These are phyloP conservation scores for Stellera chamaejasme DNA, from an alignment of 345 rosid genomes.

Conservation along the genomic window DNA sequence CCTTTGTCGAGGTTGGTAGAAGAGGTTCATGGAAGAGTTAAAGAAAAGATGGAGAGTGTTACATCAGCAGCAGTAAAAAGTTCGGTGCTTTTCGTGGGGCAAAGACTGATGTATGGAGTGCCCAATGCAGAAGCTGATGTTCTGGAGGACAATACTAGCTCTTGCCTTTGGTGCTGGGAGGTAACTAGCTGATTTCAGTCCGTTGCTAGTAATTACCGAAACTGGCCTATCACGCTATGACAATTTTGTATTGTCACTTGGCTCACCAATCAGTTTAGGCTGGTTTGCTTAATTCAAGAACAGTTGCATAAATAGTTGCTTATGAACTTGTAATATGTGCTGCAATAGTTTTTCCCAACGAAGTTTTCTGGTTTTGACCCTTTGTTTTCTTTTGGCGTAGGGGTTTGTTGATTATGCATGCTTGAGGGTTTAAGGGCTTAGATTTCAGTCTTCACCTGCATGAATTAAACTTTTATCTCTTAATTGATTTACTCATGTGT, in stretches of 20 bases:
- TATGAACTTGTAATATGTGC: too few species aligned
- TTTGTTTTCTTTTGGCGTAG: too few species aligned
- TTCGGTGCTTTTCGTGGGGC: slow-evolving; percentile 59
- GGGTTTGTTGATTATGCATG: too few species aligned
- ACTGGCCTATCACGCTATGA: neutral
- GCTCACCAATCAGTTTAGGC: too few species aligned
- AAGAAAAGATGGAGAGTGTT: slow-evolving; percentile 22
- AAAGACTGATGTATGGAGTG: slow-evolving; percentile 70
- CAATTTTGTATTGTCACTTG: too few species aligned
- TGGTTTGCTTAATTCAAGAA: too few species aligned
- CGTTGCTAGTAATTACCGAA: neutral
- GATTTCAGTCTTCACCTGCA: too few species aligned
- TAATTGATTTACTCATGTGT: neutral
- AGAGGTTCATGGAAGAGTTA: slow-evolving; percentile 30
- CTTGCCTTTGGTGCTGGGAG: slow-evolving; percentile 98
- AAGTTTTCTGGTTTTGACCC: too few species aligned
- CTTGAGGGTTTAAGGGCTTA: too few species aligned
- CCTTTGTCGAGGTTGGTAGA: slow-evolving; percentile 63
- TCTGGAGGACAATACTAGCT: slow-evolving; percentile 56
- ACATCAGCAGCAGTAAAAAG: slow-evolving; percentile 49
- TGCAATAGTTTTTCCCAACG: too few species aligned
- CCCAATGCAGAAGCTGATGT: slow-evolving; percentile 67
- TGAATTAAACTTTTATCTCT: neutral
- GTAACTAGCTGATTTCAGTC: slow-evolving; percentile 18
- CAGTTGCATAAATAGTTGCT: too few species aligned